Evolutionary conservation across 768 basidiomycete genomes (phyloP), one percentile per base, ranked within the genome.

Genomic region (Porphyrellus cyaneotinctus): DNA sequence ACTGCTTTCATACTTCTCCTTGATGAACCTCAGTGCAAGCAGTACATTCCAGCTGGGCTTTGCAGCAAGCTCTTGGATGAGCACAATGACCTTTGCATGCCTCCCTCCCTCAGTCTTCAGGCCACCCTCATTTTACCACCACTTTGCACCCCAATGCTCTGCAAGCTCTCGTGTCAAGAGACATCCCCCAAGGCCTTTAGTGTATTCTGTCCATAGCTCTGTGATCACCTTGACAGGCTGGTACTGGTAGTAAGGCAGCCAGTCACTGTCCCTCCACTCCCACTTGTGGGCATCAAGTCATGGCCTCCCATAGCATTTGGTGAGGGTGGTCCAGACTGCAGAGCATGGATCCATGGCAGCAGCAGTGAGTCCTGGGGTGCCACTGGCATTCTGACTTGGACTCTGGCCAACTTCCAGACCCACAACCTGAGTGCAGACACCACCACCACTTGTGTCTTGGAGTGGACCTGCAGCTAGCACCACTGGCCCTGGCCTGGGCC

Each of bases 181-280:
- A n/a, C 48, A 33, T 0, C 67, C 67, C 36, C 69, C 58, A 20
- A 71, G 18, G 9, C 70, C 67, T 36, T 58, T 43, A 0, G 54
- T 37, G 33, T 63, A 58, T 38, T 72, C 70, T 17, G 50, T 53
- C 68, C 69, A 73, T 23, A 70, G 54, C 33, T 70, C 54, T 14
- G 51, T 33, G 37, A 71, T 50, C 0, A 48, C 28, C 13, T 32
- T n/a, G 37, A 58, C 43, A 18, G 47, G 39, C 48, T 46, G 51
- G 28, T 60, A 64, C 6, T 30, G 17, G 36, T 71, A 72, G 33
- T 53, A 28, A 1, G 68, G 42, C 9, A 70, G 60, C 57, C 59
- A 70, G 17, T 68, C 60, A 22, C 61, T 56, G 6, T 52, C 47
- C 8, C 42, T 51, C 37, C 57, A 54, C 26, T 64, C 57, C 67